Evolutionary conservation across 176 grass and related monocot species (phyloP).

Genomic region (Oryza officinalis): DNA sequence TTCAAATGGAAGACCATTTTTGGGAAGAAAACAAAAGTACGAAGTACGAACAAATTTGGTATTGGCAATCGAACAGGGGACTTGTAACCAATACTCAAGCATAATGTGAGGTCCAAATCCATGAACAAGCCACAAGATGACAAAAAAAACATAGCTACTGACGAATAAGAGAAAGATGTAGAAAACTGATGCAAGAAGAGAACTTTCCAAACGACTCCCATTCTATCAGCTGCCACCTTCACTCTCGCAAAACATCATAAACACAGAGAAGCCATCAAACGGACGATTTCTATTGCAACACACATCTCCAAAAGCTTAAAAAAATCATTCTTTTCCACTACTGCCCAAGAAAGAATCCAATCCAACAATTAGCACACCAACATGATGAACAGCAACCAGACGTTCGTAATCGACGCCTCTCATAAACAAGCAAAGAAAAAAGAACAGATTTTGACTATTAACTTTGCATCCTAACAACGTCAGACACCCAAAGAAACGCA

Average conservation of each 20-base stretch:
- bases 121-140: conserved; percentile 9
- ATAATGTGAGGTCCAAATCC: conserved; percentile 37
- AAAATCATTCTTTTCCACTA: background rate
- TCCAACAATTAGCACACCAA: background rate
- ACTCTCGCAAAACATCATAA: background rate
- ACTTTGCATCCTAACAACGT: background rate
- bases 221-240: conserved; percentile 26
- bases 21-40: background rate
- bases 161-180: conserved; percentile 13
- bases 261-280: background rate
- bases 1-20: conserved; percentile 3
- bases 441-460: background rate
- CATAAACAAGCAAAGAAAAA: background rate
- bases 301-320: background rate
- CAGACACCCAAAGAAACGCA: background rate
- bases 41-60: conserved; percentile 5
- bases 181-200: conserved; percentile 24
- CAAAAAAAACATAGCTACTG: conserved; percentile 7
- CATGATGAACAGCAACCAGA: background rate
- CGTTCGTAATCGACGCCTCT: background rate
- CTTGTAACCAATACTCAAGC: conserved; percentile 16
- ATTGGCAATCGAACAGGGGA: conserved; percentile 1
- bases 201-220: background rate
- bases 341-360: background rate
- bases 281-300: background rate